Base-by-base conservation (phyloP, 164 flowering plant genomes). In the Warburgia ugandensis region DNA sequence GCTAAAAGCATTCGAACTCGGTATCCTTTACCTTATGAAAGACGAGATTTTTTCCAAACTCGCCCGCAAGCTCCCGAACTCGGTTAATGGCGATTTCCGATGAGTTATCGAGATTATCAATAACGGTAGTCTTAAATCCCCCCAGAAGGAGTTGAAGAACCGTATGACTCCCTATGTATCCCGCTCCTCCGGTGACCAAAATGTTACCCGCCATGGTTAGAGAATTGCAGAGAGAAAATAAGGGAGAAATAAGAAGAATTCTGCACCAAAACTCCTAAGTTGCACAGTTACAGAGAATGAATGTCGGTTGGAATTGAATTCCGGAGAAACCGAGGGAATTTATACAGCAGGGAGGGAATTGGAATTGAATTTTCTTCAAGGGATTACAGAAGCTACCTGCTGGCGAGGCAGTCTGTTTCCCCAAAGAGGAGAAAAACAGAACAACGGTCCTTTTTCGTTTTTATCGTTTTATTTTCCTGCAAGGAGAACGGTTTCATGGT, bases 171-270 rank as follows among this genome's bases (percentile, higher is more conserved):
- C 98, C 98, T 21, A 92, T 87, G 64, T 87, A 92, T 3, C 98
- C 98, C 29, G 98, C 95, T 12, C 98, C 98, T 3, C 98, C 98
- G 6, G 98, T 87, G 25, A 92, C 94, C 55, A 92, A 60, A n/a
- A 92, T 72, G 56, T 13, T 79, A 69, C 73, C 68, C 49, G 33
- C 45, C 68, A 56, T 60, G 37, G 11, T 50, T 26, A 40, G 27
- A 14, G 5, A 46, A n/a, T n/a, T n/a, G n/a, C n/a, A n/a, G 53
- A 23, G 48, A 22, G 26, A 42, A 16, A 22, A 19, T 22, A 33
- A 23, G 23, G 51, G 29, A 21, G 4, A 7, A 21, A 45, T 2
- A 20, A 9, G 4, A 12, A 20, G 28, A 43, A n/a, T n/a, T n/a
- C n/a, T n/a, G n/a, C n/a, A n/a, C n/a, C n/a, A n/a, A n/a, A n/a